Base-by-base conservation (phyloP, 345 rosid genomes). In the Gossypium thurberi region DNA sequence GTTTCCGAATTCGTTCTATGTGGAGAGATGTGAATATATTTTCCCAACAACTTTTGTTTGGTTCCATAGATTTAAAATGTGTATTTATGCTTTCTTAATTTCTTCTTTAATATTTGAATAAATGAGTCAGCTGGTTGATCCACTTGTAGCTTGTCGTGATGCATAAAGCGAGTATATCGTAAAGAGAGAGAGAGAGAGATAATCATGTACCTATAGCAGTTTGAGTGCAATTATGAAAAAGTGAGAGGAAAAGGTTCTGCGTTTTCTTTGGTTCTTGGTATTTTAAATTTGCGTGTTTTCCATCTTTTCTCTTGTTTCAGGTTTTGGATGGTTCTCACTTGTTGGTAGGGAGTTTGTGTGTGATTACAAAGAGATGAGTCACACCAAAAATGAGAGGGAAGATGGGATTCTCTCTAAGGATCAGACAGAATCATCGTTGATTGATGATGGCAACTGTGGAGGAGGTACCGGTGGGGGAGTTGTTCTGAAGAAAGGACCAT, bases 401-500 rank as follows among this genome's bases (percentile, higher is more conserved):
- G 94, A 89, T 69, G 79, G 78, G 71, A 52, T 83, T 83, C 76
- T 85, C 77, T 81, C 85, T 67, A 83, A 76, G 69, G 87, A 88
- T 78, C 87, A 81, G 75, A 74, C 61, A 42, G 90, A 84, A 15
- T 90, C 90, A 1, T 85, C 92, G 5, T 84, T 81, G 83, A 51
- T 72, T 55, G 91, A 87, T 69, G 85, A 78, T 76, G 82, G 82
- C 73, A 79, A 71, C 59, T 74, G 66, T 47, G 81, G 79, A 79
- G 89, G 82, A 21, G 62, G 33, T 21, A 13, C 33, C 17, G 85
- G 80, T 80, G 89, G 76, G 42, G 90, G 87, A 73, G 40, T 62
- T 72, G 76, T 61, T 79, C 79, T 95, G 79, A 92, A 92, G 89
- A 95, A 95, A 88, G 99, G 99, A 59, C 99, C 99, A 18, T 95